Evolutionary conservation across 495 filamentous ascomycete species (phyloP), one percentile per base, ranked within the genome.

Genomic region (Annulohypoxylon maeteangense): DNA sequence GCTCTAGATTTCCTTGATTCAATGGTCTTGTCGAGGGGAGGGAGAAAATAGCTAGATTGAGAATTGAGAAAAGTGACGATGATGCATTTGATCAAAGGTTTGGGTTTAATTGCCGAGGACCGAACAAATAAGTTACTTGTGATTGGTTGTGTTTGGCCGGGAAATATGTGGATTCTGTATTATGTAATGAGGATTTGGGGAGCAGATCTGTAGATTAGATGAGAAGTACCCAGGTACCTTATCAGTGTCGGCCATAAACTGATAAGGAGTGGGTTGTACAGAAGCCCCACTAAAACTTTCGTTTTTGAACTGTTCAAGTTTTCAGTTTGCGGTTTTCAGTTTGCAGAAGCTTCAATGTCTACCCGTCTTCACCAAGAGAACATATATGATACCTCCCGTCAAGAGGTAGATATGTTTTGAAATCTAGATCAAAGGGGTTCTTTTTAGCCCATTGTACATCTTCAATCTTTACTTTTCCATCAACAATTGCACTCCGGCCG

Each of bases 61-160:
- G 20, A 31, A 14, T 12, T 45, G 40, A 11, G 22, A 53, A 57
- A 36, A 54, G 51, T 23, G 32, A 47, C 58, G 72, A 71, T 71
- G 62, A 70, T 68, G 64, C 56, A 57, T 61, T 61, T 59, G 45
- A 29, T 25, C 36, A 67, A 59, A 47, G 23, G 62, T 12, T 60
- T 34, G 11, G 53, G 62, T 68, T 44, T 16, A 31, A 57, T 69
- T 71, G 62, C 32, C 70, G 70, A 72, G 70, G 70, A 59, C 55
- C 64, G 47, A 59, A 32, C 20, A 50, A 71, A 72, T 72, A 72
- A 63, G 69, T 14, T 6, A 2, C 7, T 29, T 54, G 10, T 74
- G 62, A 72, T 76, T 76, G 74, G 71, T 34, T 60, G 48, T 38
- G 4, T 27, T 63, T 40, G 59, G 22, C 67, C 58, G 57, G 65